Evolutionary conservation across 2,329 filamentous ascomycete species (phyloP).

Genomic region (Aphanocladium album): DNA sequence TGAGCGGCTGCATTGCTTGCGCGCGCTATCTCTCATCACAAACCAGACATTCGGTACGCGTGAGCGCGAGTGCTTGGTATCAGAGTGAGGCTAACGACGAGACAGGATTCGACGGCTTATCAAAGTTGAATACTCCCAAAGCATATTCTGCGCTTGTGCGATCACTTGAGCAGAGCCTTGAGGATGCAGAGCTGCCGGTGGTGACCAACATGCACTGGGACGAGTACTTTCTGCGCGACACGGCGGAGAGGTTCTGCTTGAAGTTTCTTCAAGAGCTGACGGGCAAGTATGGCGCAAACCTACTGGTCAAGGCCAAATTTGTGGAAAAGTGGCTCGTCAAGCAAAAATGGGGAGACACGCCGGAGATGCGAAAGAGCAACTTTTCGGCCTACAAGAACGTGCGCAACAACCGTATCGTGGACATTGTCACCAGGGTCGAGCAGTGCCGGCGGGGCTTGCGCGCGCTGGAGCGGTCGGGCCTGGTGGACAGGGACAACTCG

Average conservation of each 20-base stretch:
- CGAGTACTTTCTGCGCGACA: conserved; percentile 58
- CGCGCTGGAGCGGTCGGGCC: conserved; percentile 46
- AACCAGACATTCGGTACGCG: conserved; percentile 31
- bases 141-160: conserved; percentile 55
- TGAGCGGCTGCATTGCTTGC: conserved; percentile 51
- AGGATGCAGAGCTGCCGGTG: conserved; percentile 44
- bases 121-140: conserved; percentile 44
- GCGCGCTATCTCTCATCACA: conserved; percentile 52
- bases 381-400: conserved; percentile 47
- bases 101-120: conserved; percentile 33
- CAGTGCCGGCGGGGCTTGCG: conserved; percentile 46
- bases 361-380: conserved; percentile 48
- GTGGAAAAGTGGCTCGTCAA: conserved; percentile 69
- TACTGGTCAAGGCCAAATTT: conserved; percentile 58
- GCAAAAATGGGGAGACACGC: conserved; percentile 61
- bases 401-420: conserved; percentile 48
- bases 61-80: not conserved
- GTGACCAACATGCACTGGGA: conserved; percentile 55
- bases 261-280: conserved; percentile 55
- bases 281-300: conserved; percentile 51
- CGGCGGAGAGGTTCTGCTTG: conserved; percentile 55
- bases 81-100: conserved; percentile 16
- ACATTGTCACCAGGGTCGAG: conserved; percentile 46
- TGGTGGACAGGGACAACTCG: conserved; percentile 33
- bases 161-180: conserved; percentile 52